Percentiles rank a stretch among this genome's conserved stretches.
Evolutionary conservation across 2,329 filamentous ascomycete species (phyloP).

Genomic region (Talaromyces pinophilus): DNA sequence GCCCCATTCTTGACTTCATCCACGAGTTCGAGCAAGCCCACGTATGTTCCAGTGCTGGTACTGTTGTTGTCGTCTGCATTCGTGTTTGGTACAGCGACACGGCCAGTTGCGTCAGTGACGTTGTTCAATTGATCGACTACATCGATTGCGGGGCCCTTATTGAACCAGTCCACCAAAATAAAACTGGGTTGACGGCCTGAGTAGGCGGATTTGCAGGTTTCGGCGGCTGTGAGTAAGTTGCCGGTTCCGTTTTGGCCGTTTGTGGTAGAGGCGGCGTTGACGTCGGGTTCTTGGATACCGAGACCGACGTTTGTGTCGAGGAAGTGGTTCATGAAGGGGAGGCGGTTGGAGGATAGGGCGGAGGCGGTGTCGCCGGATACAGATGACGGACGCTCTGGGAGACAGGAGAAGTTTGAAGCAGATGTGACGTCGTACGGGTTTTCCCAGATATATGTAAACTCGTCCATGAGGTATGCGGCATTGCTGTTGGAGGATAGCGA

Average conservation of each 20-base stretch:
- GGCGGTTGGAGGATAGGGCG: slow-evolving; percentile 60
- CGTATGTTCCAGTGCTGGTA: slow-evolving; percentile 40
- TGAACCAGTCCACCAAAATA: slow-evolving; percentile 78
- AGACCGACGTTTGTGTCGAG: slow-evolving; percentile 59
- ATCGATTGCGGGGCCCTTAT: slow-evolving; percentile 67
- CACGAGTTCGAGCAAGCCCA: slow-evolving; percentile 41
- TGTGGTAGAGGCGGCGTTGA: slow-evolving; percentile 61
- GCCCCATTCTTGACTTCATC: slow-evolving; percentile 40
- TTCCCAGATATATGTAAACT: slow-evolving; percentile 63
- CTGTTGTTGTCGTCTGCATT: slow-evolving; percentile 31
- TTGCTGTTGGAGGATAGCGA: slow-evolving; percentile 42
- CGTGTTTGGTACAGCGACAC: slow-evolving; percentile 37
- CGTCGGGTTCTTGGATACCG: slow-evolving; percentile 62
- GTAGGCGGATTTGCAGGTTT: slow-evolving; percentile 60
- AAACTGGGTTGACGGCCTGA: slow-evolving; percentile 65
- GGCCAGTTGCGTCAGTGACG: slow-evolving; percentile 49
- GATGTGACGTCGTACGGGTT: slow-evolving; percentile 66
- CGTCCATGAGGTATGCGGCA: slow-evolving; percentile 48
- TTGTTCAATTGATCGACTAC: slow-evolving; percentile 70
- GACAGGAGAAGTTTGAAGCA: slow-evolving; percentile 69
- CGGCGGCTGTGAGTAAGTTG: slow-evolving; percentile 51
- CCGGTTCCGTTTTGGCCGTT: slow-evolving; percentile 65
- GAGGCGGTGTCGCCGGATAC: slow-evolving; percentile 49
- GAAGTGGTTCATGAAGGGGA: slow-evolving; percentile 82
- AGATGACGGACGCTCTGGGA: slow-evolving; percentile 63